Base-by-base conservation (phyloP, 495 filamentous ascomycete genomes). In the Recurvomyces mirabilis region DNA sequence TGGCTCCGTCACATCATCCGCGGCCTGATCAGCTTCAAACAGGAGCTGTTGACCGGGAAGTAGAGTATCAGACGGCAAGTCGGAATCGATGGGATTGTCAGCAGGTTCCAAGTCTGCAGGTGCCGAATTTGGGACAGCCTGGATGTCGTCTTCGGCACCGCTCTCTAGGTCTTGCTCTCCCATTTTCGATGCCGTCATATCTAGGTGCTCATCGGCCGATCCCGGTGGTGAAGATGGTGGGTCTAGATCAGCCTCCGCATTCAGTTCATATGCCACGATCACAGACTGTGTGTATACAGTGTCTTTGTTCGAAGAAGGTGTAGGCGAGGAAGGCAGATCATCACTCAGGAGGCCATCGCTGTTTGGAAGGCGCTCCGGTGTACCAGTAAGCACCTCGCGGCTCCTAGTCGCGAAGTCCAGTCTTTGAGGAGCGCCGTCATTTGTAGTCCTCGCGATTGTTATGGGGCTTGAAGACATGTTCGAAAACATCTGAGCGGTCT, bases 401-500 rank as follows among this genome's bases (percentile, higher is more conserved):
- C 17, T 14, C 22, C 39, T 55, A 14, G 63, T 47, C 57, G 58
- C 22, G 68, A 72, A 28, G 66, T 60, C 39, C 64, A 67, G 12
- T 53, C 60, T 18, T 56, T 37, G 38, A 62, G 55, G 36, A 13
- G 47, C 28, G n/a, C 25, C 12, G 9, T 41, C 37, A 28, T 5
- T 15, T 11, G 46, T 15, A 7, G 36, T 13, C 11, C 14, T 46
- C 5, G 38, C 26, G 1, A 42, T 47, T 42, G 51, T 41, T 17
- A 59, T 65, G 6, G 81, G 70, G 31, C 73, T 81, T 1, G 81
- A 81, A 5, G 69, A 64, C 28, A 93, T 67, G 17, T 78, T 74
- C 9, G 83, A 71, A 52, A 89, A 88, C 54, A 93, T 69, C 7
- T 67, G 70, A n/a, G 73, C 76, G 13, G 75, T 70, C 43, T 81